A percentile compares a stretch with the other conserved stretches of the same genome.
phyloP scores from a whole-genome alignment of 306 rosid species.

The Luffa aegyptiaca region DNA sequence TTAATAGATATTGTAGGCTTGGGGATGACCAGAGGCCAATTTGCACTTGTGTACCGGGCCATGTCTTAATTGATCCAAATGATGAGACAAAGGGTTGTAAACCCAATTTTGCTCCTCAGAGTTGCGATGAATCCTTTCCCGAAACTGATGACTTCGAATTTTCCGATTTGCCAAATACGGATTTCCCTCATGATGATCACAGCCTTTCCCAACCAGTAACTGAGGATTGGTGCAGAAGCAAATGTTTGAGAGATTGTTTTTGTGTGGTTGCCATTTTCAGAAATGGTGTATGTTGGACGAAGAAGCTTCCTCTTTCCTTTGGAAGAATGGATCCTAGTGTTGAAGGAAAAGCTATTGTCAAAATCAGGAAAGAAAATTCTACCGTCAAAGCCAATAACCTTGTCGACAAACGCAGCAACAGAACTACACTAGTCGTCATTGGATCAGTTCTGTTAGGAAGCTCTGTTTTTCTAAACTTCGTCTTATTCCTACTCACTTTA shows the following conservation, averaged over 20 bases:
- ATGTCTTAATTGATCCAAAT: conserved; percentile 13
- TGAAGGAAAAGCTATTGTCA: conserved; percentile 13
- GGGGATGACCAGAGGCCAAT: conserved; percentile 9
- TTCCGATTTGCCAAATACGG: no score
- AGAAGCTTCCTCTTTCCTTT: conserved; percentile 15
- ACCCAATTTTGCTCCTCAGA: conserved; percentile 17
- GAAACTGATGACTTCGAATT: conserved; percentile 4
- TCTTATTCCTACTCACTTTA: conserved; percentile 7
- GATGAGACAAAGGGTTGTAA: conserved; percentile 23
- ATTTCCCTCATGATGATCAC: conserved; percentile 12
- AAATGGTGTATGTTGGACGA: conserved; percentile 10
- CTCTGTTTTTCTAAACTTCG: conserved; percentile 26
- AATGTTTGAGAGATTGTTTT: conserved; percentile 24
- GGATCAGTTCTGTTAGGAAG: conserved; percentile 29
- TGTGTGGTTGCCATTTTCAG: conserved; percentile 14
- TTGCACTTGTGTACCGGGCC: conserved; percentile 8
- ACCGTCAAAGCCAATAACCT: background rate
- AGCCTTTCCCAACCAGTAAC: background rate
- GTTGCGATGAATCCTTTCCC: conserved; percentile 15
- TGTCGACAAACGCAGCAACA: background rate
- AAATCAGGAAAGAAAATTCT: conserved; percentile 11
- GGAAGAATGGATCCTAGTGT: background rate
- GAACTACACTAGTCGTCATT: conserved; percentile 11
- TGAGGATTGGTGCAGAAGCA: conserved; percentile 18
- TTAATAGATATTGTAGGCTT: conserved; percentile 15